phyloP scores from a whole-genome alignment of 768 basidiomycete species.

The Mycena latifolia region DNA sequence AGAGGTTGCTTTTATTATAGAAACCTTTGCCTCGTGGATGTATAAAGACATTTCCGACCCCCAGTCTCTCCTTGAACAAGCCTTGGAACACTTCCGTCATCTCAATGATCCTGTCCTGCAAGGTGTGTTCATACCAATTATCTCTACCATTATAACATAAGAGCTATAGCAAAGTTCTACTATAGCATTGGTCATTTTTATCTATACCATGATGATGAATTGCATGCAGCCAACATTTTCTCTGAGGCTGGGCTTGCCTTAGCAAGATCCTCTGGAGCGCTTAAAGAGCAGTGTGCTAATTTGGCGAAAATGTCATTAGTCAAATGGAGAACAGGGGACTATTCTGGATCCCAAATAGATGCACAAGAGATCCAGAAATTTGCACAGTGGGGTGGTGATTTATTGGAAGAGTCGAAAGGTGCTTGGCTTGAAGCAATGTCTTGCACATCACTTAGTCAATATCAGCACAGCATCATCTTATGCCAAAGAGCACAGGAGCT shows the following conservation, averaged over 20 bases:
- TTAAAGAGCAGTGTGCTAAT: neutral
- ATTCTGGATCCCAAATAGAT: neutral
- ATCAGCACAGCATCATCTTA: neutral
- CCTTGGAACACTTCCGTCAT: neutral
- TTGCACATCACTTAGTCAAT: neutral
- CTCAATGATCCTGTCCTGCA: neutral
- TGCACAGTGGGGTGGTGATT: no score
- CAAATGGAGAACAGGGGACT: neutral
- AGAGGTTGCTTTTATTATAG: neutral
- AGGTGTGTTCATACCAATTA: no score
- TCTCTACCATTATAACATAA: neutral
- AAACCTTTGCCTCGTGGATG: neutral
- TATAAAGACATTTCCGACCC: neutral
- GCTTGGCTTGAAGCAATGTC: neutral
- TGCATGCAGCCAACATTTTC: neutral
- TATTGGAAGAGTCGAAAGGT: neutral
- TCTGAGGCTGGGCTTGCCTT: neutral
- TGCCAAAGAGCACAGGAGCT: neutral
- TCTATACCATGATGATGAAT: neutral
- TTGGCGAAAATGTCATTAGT: neutral
- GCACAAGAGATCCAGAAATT: neutral
- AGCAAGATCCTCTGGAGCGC: neutral
- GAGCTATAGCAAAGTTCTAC: neutral
- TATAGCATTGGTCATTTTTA: neutral
- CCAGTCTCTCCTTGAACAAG: neutral